Evolutionary conservation across 768 basidiomycete species (phyloP).

Genomic region (Gautieria morchelliformis): DNA sequence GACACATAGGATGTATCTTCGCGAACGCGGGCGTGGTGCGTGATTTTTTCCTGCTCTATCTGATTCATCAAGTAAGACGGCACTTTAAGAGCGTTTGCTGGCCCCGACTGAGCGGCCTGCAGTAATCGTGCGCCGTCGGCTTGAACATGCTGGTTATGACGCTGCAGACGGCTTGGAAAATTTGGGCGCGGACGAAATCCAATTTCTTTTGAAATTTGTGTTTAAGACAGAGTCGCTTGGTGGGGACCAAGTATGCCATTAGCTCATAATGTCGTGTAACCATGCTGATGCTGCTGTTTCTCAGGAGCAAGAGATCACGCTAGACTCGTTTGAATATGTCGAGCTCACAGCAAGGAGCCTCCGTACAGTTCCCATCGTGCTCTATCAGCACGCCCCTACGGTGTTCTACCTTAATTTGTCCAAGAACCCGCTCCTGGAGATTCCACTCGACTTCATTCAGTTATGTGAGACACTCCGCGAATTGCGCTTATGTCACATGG

Average conservation of each 20-base stretch:
- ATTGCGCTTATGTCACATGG: conserved; percentile 82
- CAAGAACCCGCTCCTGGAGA: conserved; percentile 90
- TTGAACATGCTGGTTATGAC: conserved; percentile 87
- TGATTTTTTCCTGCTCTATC: neutral
- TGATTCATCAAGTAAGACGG: neutral
- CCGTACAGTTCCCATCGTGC: conserved; percentile 77
- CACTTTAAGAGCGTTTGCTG: conserved; percentile 64
- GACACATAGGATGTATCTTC: conserved; percentile 61
- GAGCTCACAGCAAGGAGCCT: conserved; percentile 63
- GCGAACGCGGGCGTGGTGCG: conserved; percentile 65
- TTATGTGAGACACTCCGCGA: conserved; percentile 76
- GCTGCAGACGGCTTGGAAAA: conserved; percentile 70
- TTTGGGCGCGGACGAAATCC: conserved; percentile 67
- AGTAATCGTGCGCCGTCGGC: conserved; percentile 68
- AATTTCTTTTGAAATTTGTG: conserved; percentile 82
- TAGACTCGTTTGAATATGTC: conserved; percentile 51
- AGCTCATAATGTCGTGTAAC: neutral
- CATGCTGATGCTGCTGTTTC: neutral
- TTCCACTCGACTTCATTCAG: conserved; percentile 94
- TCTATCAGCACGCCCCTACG: conserved; percentile 75
- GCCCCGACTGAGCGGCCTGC: conserved; percentile 76
- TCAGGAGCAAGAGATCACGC: conserved; percentile 65
- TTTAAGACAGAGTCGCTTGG: conserved; percentile 73
- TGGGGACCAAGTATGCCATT: conserved; percentile 9
- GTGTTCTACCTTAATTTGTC: conserved; percentile 84